Base-by-base conservation (phyloP, 768 basidiomycete genomes). In the Suillus tomentosus region DNA sequence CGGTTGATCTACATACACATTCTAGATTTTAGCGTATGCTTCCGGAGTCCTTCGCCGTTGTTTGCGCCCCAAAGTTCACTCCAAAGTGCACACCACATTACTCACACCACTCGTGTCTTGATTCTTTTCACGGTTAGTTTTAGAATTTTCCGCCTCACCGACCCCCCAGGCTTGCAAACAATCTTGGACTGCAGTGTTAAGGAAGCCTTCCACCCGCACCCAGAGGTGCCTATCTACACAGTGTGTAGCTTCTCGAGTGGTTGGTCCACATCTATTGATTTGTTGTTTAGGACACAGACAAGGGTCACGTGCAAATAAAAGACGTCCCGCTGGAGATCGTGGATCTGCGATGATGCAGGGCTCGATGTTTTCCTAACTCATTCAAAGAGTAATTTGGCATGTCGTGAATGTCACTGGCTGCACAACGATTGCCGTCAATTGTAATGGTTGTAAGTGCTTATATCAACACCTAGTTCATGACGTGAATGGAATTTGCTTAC, bases 131-230 rank as follows among this genome's bases (percentile, higher is more conserved):
- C 39, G 9, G 6, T 14, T 27, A 68, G 92, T 69, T 93, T 91
- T 80, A 94, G 93, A 1, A 91, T 95, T 56, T 94, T 95, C 79
- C 90, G 95, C 15, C 77, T 96, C 6, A 96, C 94, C 0, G 92
- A 95, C 73, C 94, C 94, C 8, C 90, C 88, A 0, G 95, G 95
- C 3, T 74, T 96, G 45, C 79, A 88, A 66, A 85, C 87, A 1
- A 87, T 96, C 34, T 73, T 91, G 39, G 75, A 79, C 0, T 96
- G 95, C 72, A 80, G 74, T 2, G 85, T 80, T 43, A 89, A 86
- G 71, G 89, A 90, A 63, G 87, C 91, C 1, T 95, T 95, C 73
- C 94, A 96, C 73, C 92, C 92, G 0, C 94, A 96, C 76, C 85
- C 90, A 31, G 89, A 92, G 70, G 67, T 86, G 45, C 91, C 92